Base-by-base conservation (phyloP, 179 eudicot species). In the Patellifolia procumbens region DNA sequence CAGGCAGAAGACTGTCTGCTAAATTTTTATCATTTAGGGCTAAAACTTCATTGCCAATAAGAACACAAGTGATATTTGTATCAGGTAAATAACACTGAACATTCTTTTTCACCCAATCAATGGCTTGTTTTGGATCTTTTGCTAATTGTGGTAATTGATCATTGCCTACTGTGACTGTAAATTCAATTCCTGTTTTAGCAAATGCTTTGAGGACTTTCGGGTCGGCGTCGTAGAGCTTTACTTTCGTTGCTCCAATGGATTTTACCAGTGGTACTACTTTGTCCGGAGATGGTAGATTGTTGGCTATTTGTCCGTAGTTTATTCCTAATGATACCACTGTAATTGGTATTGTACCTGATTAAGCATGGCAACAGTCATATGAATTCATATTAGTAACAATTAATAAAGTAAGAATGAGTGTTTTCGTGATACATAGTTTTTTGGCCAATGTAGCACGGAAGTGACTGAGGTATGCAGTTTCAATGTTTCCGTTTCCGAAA, bases 191-290 rank as follows among this genome's bases (percentile, higher is more conserved):
- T 3, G 92, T 87, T 79, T 89, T 84, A 19, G 94, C 97, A 56
- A 92, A 92, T 2, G 97, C 92, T 26, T 80, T 81, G 3, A 94
- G 92, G 4, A 94, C 94, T 29, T 77, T 81, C 0, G 96, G 91
- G 74, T 94, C 91, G 1, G 98, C 90, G 73, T 94, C 97, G 85
- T 94, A 94, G 24, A 94, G 92, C 84, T 94, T 94, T 1, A 94
- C 85, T 66, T 83, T 75, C 56, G 80, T 85, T 24, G 88, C 98
- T 32, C 92, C 91, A 32, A 90, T 77, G 10, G 88, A 75, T 45
- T 75, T 80, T n/a, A 92, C 86, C 1, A 92, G 81, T 0, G 92
- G 88, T 5, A 91, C 85, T 2, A 85, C 97, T 13, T 88, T 79
- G 0, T 82, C 89, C 10, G 97, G 94, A 1, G 87, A 7, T 0